phyloP scores from a whole-genome alignment of 352 stramenopile genomes.

The Peronospora belbahrii region DNA sequence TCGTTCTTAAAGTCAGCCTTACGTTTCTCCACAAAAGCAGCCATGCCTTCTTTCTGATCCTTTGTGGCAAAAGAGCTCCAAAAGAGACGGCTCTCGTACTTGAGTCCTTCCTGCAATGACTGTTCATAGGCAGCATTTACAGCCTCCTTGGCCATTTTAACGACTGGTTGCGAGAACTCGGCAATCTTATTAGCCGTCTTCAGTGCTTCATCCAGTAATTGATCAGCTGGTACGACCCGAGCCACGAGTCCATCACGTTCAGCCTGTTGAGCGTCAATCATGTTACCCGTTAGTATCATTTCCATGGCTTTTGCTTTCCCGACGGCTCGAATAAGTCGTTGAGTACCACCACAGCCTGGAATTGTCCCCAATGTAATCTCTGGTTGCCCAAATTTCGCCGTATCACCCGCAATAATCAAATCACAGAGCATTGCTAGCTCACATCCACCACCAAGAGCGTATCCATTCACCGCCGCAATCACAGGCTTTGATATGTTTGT shows the following conservation, averaged over 20 bases:
- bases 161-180: slow-evolving; percentile 91
- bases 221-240: slow-evolving; percentile 87
- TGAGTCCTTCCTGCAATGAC: slow-evolving; percentile 90
- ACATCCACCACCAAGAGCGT: slow-evolving; percentile 95
- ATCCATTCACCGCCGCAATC: slow-evolving; percentile 97
- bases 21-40: slow-evolving; percentile 96
- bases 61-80: slow-evolving; percentile 96
- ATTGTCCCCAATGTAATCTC: slow-evolving; percentile 98
- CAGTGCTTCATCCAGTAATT: slow-evolving; percentile 92
- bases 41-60: slow-evolving; percentile 94
- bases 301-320: slow-evolving; percentile 99
- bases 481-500: slow-evolving; percentile 92
- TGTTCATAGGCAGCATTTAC: slow-evolving; percentile 92
- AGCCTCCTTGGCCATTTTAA: slow-evolving; percentile 96
- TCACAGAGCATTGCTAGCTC: slow-evolving; percentile 99
- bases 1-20: slow-evolving; percentile 92
- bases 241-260: slow-evolving; percentile 91
- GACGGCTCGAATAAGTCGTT: slow-evolving; percentile 94
- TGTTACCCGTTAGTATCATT: slow-evolving; percentile 96
- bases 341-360: slow-evolving; percentile 93
- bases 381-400: slow-evolving; percentile 96
- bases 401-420: slow-evolving; percentile 94
- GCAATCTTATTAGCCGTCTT: slow-evolving; percentile 95
- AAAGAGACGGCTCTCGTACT: slow-evolving; percentile 97
- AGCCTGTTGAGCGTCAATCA: slow-evolving; percentile 93